A percentile compares a stretch with the other conserved stretches of the same genome.
phyloP scores from a whole-genome alignment of 805 yeast species.

The Yarrowia sp. region DNA sequence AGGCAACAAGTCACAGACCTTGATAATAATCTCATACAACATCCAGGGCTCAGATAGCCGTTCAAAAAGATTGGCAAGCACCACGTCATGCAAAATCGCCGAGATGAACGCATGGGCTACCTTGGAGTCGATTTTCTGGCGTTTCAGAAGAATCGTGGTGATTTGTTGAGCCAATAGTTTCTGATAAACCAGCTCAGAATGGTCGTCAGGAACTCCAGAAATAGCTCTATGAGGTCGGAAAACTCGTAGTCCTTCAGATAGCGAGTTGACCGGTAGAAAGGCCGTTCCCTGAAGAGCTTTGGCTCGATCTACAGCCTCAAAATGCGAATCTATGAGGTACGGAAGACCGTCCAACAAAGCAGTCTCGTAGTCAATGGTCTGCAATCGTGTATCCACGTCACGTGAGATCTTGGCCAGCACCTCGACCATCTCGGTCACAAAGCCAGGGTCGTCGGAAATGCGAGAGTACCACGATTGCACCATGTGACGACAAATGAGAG shows the following conservation, averaged over 20 bases:
- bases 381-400: constrained; percentile 50
- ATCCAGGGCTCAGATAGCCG: constrained; percentile 61
- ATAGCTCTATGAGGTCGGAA: constrained; percentile 52
- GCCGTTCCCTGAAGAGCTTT: constrained; percentile 48
- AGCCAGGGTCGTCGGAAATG: constrained; percentile 54
- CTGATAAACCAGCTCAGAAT: constrained; percentile 51
- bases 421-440: constrained; percentile 53
- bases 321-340: constrained; percentile 52
- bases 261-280: constrained; percentile 48
- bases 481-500: constrained; percentile 57
- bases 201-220: constrained; percentile 43
- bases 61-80: constrained; percentile 54
- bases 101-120: constrained; percentile 53
- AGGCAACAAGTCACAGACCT: constrained; percentile 40
- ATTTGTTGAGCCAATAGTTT: constrained; percentile 50
- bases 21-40: constrained; percentile 55
- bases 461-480: constrained; percentile 56
- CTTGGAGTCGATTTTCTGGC: constrained; percentile 53
- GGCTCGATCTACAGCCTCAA: constrained; percentile 47
- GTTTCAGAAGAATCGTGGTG: constrained; percentile 52
- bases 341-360: constrained; percentile 58
- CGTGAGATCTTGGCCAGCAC: constrained; percentile 54
- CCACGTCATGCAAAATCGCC: constrained; percentile 55
- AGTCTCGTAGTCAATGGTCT: constrained; percentile 49
- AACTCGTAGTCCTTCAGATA: constrained; percentile 51